These are phyloP conservation scores for Phytomonas francai DNA, from an alignment of 208 protist species.

Conservation along the genomic window DNA sequence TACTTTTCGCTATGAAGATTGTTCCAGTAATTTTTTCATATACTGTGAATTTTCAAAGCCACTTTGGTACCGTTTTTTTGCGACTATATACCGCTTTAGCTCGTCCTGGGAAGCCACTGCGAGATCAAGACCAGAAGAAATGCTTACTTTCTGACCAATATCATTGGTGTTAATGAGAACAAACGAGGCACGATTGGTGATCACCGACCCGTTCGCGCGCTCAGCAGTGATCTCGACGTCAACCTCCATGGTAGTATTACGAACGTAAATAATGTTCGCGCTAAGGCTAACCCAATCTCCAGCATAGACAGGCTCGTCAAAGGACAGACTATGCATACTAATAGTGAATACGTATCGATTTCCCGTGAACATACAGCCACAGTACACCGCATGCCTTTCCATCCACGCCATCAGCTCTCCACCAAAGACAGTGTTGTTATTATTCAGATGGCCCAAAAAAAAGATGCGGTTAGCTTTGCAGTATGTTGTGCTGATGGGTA, in stretches of 20 bases:
- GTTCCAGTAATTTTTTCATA: neutral
- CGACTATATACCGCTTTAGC: conserved; percentile 58
- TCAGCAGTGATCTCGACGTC: conserved; percentile 72
- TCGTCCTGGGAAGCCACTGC: conserved; percentile 56
- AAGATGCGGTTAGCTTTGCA: conserved; percentile 80
- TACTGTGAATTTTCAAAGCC: conserved; percentile 19
- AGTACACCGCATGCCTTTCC: conserved; percentile 84
- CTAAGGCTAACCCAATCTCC: conserved; percentile 84
- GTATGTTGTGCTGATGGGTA: conserved; percentile 41
- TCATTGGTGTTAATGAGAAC: conserved; percentile 81
- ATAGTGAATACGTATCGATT: conserved; percentile 84
- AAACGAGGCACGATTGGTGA: conserved; percentile 84
- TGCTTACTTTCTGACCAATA: conserved; percentile 68
- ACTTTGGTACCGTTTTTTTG: conserved; percentile 42
- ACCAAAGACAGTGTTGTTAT: conserved; percentile 91
- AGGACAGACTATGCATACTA: conserved; percentile 86
- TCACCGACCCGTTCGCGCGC: conserved; percentile 34
- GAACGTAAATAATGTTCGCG: conserved; percentile 79
- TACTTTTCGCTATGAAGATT: neutral
- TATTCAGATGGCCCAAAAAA: conserved; percentile 79
- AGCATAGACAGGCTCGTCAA: conserved; percentile 75
- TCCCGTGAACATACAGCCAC: conserved; percentile 80
- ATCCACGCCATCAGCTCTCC: conserved; percentile 90
- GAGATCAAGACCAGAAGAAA: conserved; percentile 67
- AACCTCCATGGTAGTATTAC: conserved; percentile 88